These are phyloP conservation scores for Diplocarpon rosae DNA, from an alignment of 2,329 filamentous ascomycete genomes.

Conservation along the genomic window DNA sequence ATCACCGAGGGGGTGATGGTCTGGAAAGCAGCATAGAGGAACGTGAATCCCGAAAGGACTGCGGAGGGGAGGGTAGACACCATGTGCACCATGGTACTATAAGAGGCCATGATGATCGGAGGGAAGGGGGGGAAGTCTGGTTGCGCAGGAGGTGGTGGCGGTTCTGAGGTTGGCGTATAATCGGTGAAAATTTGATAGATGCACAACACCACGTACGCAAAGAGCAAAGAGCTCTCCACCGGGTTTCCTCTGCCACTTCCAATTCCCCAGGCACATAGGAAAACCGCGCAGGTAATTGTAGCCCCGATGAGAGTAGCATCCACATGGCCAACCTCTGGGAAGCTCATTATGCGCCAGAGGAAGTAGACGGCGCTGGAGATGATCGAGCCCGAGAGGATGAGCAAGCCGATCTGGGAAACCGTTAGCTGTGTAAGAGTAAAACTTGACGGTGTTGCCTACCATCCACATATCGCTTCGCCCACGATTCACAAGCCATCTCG, in stretches of 20 bases:
- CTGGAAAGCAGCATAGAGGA: conserved; percentile 84
- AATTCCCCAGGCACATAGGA: conserved; percentile 88
- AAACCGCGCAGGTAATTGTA: conserved; percentile 83
- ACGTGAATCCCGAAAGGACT: conserved; percentile 71
- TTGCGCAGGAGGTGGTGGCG: conserved; percentile 45
- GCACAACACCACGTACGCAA: conserved; percentile 96
- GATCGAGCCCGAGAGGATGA: conserved; percentile 79
- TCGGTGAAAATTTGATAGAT: conserved; percentile 99
- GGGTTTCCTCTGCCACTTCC: conserved; percentile 88
- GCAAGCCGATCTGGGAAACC: conserved; percentile 60
- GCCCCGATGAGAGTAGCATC: conserved; percentile 90
- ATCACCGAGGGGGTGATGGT: conserved; percentile 94
- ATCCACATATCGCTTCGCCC: conserved; percentile 95
- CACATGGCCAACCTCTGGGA: conserved; percentile 84
- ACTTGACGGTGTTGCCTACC: conserved; percentile 40
- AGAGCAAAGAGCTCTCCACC: conserved; percentile 87
- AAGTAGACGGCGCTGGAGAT: conserved; percentile 94
- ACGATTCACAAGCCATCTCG: conserved; percentile 86
- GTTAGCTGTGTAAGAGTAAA: conserved; percentile 7
- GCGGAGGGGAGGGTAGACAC: conserved; percentile 74
- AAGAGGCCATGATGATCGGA: conserved; percentile 96
- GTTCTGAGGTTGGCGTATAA: conserved; percentile 63
- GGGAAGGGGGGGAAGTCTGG: conserved; percentile 94
- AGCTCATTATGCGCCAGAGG: conserved; percentile 86
- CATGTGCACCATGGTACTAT: conserved; percentile 79